These are phyloP conservation scores for Candida hungchunana DNA, from an alignment of 805 yeast species.

Conservation along the genomic window DNA sequence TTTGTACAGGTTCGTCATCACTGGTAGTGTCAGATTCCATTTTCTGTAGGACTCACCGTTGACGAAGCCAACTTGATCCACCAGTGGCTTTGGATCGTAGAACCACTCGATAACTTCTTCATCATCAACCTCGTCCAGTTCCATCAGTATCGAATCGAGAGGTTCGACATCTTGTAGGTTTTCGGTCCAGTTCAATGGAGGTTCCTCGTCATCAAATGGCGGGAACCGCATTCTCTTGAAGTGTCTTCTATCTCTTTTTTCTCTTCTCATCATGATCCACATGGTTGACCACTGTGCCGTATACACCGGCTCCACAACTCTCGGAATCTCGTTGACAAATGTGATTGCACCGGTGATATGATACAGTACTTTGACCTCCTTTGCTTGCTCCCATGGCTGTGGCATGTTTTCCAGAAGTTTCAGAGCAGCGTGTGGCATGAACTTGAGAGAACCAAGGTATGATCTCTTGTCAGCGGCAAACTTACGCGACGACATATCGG, in stretches of 20 bases:
- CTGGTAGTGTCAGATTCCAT: conserved; percentile 62
- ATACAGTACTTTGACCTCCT: conserved; percentile 83
- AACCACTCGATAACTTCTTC: conserved; percentile 66
- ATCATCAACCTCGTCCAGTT: conserved; percentile 63
- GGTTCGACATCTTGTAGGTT: conserved; percentile 71
- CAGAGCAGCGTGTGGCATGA: conserved; percentile 91
- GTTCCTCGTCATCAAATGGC: conserved; percentile 96
- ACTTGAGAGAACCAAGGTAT: conserved; percentile 85
- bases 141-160: conserved; percentile 63
- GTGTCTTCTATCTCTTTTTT: conserved; percentile 84
- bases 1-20: conserved; percentile 62
- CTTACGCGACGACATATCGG: conserved; percentile 75
- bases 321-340: conserved; percentile 86
- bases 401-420: conserved; percentile 95
- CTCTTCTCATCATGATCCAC: conserved; percentile 93
- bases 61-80: conserved; percentile 49
- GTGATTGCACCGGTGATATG: conserved; percentile 94
- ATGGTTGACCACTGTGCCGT: conserved; percentile 93
- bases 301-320: conserved; percentile 89
- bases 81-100: conserved; percentile 71
- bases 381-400: conserved; percentile 92
- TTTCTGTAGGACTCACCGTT: conserved; percentile 74
- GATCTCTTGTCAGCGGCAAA: conserved; percentile 83
- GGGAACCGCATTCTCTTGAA: conserved; percentile 93
- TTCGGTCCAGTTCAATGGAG: conserved; percentile 80